A percentile compares a stretch with the other conserved stretches of the same genome.
Evolutionary conservation across 2,329 filamentous ascomycete species (phyloP).

Genomic region (Fusarium abutilonis): DNA sequence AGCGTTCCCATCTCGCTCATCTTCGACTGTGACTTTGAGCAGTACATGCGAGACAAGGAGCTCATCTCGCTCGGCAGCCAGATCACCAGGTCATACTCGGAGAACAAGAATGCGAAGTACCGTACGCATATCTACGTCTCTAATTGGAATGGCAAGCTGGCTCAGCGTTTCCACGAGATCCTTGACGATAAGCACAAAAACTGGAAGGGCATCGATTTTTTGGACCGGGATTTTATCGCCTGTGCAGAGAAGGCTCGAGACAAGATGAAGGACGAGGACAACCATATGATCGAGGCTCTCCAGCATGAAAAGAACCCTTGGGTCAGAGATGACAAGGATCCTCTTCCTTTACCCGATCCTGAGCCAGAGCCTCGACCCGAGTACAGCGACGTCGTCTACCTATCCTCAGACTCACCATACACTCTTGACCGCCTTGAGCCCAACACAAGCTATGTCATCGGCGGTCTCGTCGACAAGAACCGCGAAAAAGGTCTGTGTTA

Average conservation of each 20-base stretch:
- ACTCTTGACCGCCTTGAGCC: slow-evolving; percentile 85
- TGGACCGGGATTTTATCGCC: slow-evolving; percentile 77
- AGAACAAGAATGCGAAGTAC: slow-evolving; percentile 77
- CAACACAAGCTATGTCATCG: slow-evolving; percentile 91
- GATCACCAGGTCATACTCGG: slow-evolving; percentile 87
- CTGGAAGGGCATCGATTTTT: slow-evolving; percentile 83
- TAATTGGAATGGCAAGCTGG: slow-evolving; percentile 79
- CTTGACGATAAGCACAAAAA: slow-evolving; percentile 75
- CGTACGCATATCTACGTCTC: slow-evolving; percentile 79
- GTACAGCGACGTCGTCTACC: slow-evolving; percentile 74
- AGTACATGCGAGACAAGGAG: slow-evolving; percentile 88
- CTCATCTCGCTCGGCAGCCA: slow-evolving; percentile 83
- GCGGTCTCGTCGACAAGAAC: slow-evolving; percentile 95
- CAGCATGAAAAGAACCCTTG: slow-evolving; percentile 49
- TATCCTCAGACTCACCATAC: slow-evolving; percentile 90
- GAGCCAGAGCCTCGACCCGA: slow-evolving; percentile 48
- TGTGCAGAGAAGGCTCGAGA: slow-evolving; percentile 72
- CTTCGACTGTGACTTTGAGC: slow-evolving; percentile 91
- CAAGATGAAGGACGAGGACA: slow-evolving; percentile 69
- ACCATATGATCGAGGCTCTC: slow-evolving; percentile 69
- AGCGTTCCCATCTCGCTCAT: slow-evolving; percentile 82
- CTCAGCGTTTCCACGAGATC: slow-evolving; percentile 80
- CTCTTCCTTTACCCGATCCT: slow-evolving; percentile 49
- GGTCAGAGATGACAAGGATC: slow-evolving; percentile 47
- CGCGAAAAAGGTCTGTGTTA: slow-evolving; percentile 95